A percentile compares a stretch with the other conserved stretches of the same genome.
phyloP scores from a whole-genome alignment of 805 yeast species.

The Myxozyma sirexii region DNA sequence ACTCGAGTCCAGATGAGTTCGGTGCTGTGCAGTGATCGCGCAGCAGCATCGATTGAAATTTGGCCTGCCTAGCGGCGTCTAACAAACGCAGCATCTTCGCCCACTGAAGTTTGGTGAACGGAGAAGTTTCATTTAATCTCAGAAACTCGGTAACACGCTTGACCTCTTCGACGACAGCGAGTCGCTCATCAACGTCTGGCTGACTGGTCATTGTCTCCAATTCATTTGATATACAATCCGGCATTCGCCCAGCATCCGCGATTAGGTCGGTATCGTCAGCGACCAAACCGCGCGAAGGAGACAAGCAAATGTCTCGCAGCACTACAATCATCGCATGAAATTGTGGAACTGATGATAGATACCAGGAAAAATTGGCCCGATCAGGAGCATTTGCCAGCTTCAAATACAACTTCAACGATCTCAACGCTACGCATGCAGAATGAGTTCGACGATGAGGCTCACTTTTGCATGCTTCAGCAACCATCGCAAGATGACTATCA shows the following conservation, averaged over 20 bases:
- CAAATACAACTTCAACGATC: conserved; percentile 16
- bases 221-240: neutral
- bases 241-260: neutral
- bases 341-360: conserved; percentile 10
- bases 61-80: conserved; percentile 5
- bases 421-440: conserved; percentile 12
- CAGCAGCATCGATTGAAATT: neutral
- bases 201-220: neutral
- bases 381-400: neutral
- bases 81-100: conserved; percentile 4
- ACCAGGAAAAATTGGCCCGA: conserved; percentile 10
- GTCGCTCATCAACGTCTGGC: conserved; percentile 12
- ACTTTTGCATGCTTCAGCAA: neutral
- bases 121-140: neutral
- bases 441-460: conserved; percentile 1
- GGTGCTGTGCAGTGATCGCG: neutral
- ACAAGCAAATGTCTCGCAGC: conserved; percentile 15
- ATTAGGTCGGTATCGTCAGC: neutral
- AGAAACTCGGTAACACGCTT: conserved; percentile 11
- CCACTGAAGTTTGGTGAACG: conserved; percentile 11
- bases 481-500: neutral
- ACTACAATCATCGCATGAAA: conserved; percentile 26
- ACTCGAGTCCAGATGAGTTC: neutral
- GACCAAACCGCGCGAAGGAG: conserved; percentile 7
- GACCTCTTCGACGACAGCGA: conserved; percentile 10